Base-by-base conservation (phyloP, 2,329 filamentous ascomycete species). In the Coniochaeta hoffmannii region DNA sequence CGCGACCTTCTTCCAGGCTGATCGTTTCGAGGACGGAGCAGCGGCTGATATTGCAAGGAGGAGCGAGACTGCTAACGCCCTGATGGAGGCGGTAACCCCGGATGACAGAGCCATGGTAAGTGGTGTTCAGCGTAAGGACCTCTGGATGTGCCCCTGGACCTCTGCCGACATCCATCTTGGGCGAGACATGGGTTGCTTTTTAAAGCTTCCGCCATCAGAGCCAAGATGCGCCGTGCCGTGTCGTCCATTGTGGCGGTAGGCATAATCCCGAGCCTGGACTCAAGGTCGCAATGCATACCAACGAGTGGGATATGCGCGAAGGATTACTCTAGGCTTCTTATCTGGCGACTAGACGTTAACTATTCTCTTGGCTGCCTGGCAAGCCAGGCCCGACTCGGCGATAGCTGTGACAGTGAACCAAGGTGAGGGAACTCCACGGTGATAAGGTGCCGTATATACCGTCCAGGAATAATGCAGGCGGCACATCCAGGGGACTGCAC, bases 1-100 rank as follows among this genome's bases (percentile, higher is more conserved):
- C 32, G 61, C 60, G 24, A 59, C 28, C 50, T 59, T 55, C 49
- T 57, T 56, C 54, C 52, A 59, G 26, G 55, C 36, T 10, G 61
- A 57, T 15, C 63, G 62, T 51, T 60, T 50, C n/a, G 44, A 2
- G 9, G 44, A 14, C 22, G 22, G 44, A 28, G 24, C 44, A 22
- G 44, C 44, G 3, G 24, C 26, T 28, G 24, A 5, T 19, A 30
- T 28, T 24, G 4, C 24, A 4, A 31, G n/a, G 24, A 50, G 44
- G 4, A 50, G 44, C 14, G 44, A 30, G 24, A 30, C 28, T 5
- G 12, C 28, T 19, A 50, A 11, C 28, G n/a, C 24, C 44, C 44
- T n/a, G 8, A 31, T 50, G 24, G 24, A 10, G 24, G 6, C 12
- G 12, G n/a, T 14, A 10, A 11, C n/a, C n/a, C 44, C 24, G n/a